phyloP scores from a whole-genome alignment of 1,284 basidiomycete genomes.

The Rhodotorula sp. region DNA sequence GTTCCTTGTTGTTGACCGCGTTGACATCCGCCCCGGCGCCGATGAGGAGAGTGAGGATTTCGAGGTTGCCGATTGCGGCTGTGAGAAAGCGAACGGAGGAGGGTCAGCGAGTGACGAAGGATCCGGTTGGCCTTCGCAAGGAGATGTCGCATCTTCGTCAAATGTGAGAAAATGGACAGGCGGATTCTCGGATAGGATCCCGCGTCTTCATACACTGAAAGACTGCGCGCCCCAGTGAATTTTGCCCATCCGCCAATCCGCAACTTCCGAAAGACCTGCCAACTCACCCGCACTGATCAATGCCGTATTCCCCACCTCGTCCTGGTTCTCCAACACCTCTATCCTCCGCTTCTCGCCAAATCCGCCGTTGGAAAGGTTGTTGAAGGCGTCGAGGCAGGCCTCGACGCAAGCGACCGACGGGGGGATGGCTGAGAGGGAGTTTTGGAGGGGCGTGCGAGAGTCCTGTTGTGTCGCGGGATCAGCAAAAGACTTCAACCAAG shows the following conservation, averaged over 20 bases:
- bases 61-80: constrained; percentile 79
- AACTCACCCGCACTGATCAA: constrained; percentile 77
- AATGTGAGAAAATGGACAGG: no score
- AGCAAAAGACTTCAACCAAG: not conserved
- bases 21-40: constrained; percentile 81
- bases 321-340: constrained; percentile 50
- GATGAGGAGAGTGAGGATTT: constrained; percentile 73
- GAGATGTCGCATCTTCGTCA: no score
- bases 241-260: no score
- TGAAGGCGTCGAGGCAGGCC: constrained; percentile 67
- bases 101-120: not conserved
- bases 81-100: constrained; percentile 2
- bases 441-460: constrained; percentile 82
- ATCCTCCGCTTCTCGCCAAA: constrained; percentile 19
- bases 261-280: not conserved
- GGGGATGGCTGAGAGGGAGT: constrained; percentile 69
- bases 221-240: no score
- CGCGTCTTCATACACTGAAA: no score
- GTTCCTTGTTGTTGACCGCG: constrained; percentile 76
- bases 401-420: constrained; percentile 63
- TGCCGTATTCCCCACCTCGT: constrained; percentile 77
- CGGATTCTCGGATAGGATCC: no score
- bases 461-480: constrained; percentile 58
- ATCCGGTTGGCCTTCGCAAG: no score
- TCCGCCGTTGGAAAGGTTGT: constrained; percentile 61